Conservation (phyloP, 257 asterid genomes). For the Salvia splendens region DNA sequence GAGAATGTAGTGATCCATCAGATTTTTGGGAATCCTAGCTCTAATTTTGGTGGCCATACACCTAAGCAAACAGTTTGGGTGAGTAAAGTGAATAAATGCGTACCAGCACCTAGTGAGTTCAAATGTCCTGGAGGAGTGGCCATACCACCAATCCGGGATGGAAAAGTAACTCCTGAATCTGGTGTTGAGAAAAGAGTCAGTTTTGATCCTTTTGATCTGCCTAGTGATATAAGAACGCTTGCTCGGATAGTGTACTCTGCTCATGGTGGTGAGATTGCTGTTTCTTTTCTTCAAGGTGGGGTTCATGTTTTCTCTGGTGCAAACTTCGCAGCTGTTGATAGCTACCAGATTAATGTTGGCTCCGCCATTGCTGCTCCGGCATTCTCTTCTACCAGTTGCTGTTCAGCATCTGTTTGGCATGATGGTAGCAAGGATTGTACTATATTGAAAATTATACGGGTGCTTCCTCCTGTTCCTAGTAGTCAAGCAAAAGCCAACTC, state of each 20-base stretch:
- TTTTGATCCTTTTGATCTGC: conserved; percentile 97
- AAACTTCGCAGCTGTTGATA: conserved; percentile 68
- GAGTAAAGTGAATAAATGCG: conserved; percentile 89
- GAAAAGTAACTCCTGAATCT: conserved; percentile 56
- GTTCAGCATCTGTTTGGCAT: conserved; percentile 99
- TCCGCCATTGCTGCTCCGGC: conserved; percentile 95
- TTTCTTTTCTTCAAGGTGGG: conserved; percentile 87
- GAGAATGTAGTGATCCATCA: conserved; percentile 97
- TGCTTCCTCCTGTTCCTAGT: conserved; percentile 81
- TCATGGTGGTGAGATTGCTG: conserved; percentile 99
- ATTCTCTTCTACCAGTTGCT: conserved; percentile 97
- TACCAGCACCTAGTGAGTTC: conserved; percentile 73
- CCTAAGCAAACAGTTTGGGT: conserved; percentile 99
- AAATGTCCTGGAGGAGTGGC: conserved; percentile 53
- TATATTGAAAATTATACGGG: conserved; percentile 81
- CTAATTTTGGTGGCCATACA: conserved; percentile 79
- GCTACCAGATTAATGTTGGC: conserved; percentile 85
- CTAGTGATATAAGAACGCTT: conserved; percentile 93
- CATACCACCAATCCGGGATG: conserved; percentile 48
- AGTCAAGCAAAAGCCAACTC: conserved; percentile 81
- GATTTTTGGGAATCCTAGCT: conserved; percentile 88
- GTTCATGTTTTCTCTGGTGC: conserved; percentile 87
- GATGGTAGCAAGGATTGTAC: conserved; percentile 78
- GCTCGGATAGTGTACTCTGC: conserved; percentile 97
- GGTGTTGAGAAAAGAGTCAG: conserved; percentile 68